phyloP scores from a whole-genome alignment of 805 yeast genomes.

The Wickerhamomyces silvicola region DNA sequence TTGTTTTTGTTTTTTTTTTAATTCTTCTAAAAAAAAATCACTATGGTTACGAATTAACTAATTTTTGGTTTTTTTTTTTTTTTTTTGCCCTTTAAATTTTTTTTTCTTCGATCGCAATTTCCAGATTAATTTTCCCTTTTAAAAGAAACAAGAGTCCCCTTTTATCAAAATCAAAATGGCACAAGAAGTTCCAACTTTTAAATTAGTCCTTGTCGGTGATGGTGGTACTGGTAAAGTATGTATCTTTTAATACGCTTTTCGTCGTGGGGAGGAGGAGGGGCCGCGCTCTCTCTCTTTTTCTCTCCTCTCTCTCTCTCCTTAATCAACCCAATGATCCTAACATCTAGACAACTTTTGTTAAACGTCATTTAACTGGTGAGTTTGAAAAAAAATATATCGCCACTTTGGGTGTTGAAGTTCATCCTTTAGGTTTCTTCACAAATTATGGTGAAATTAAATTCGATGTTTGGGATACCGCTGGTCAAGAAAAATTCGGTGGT shows the following conservation, averaged over 20 bases:
- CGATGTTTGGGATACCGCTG: conserved; percentile 99
- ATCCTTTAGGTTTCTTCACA: conserved; percentile 96
- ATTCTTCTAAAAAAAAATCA: no score
- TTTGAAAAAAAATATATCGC: conserved; percentile 98
- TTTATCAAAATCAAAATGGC: conserved; percentile 39
- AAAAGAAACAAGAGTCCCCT: not conserved
- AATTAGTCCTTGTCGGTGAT: conserved; percentile 98
- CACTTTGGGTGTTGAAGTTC: conserved; percentile 99
- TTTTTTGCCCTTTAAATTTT: no score
- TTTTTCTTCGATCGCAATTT: no score
- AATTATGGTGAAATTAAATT: conserved; percentile 98
- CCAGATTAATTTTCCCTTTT: not conserved
- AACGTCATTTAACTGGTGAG: conserved; percentile 99
- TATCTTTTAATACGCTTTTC: conserved; percentile 7
- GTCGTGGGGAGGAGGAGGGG: not conserved
- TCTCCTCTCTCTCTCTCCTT: conserved; percentile 3
- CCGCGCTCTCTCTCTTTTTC: not conserved
- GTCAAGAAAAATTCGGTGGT: conserved; percentile 99
- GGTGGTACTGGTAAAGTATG: conserved; percentile 99
- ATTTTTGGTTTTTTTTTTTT: no score
- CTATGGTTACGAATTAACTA: no score
- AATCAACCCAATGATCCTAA: not conserved
- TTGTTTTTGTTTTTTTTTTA: no score
- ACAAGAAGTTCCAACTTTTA: conserved; percentile 87
- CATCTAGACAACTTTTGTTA: conserved; percentile 87